A percentile compares a stretch with the other conserved stretches of the same genome.
These are phyloP conservation scores for Hygrophorus pudorinus DNA, from an alignment of 768 basidiomycete genomes.

Conservation along the genomic window DNA sequence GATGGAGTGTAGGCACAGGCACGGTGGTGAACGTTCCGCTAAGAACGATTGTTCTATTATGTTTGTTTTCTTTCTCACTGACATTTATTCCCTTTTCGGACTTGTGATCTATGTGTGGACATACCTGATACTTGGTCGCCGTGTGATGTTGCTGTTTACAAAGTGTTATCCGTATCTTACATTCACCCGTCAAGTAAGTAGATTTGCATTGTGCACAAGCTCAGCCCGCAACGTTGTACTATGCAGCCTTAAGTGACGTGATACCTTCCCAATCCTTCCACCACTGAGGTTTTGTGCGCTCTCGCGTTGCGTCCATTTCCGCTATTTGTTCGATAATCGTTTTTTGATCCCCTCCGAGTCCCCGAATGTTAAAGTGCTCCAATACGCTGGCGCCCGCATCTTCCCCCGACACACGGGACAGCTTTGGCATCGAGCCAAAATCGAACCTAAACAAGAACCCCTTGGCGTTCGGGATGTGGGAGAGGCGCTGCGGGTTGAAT, in stretches of 20 bases:
- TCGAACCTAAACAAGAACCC: not conserved
- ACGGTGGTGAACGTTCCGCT: not conserved
- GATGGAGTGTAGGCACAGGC: constrained; percentile 29
- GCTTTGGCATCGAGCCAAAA: not conserved
- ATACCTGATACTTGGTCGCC: no score
- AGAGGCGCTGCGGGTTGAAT: not conserved
- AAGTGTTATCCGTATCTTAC: not conserved
- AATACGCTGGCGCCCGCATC: no score
- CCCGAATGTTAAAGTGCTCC: not conserved
- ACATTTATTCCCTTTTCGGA: constrained; percentile 12
- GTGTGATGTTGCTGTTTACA: no score
- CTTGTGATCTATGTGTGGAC: not conserved
- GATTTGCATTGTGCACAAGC: not conserved
- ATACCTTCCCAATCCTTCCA: constrained; percentile 7
- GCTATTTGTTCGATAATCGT: not conserved
- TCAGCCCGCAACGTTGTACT: no score
- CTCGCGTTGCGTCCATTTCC: constrained; percentile 7
- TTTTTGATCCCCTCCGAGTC: not conserved
- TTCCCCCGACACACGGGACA: not conserved
- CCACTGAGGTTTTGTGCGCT: constrained; percentile 8
- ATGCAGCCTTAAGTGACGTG: not conserved
- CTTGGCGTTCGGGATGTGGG: not conserved
- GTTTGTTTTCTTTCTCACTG: constrained; percentile 9
- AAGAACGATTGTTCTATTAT: not conserved
- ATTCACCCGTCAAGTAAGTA: not conserved